Conservation (phyloP, 768 basidiomycete genomes). For the Pulveroboletus frians region DNA sequence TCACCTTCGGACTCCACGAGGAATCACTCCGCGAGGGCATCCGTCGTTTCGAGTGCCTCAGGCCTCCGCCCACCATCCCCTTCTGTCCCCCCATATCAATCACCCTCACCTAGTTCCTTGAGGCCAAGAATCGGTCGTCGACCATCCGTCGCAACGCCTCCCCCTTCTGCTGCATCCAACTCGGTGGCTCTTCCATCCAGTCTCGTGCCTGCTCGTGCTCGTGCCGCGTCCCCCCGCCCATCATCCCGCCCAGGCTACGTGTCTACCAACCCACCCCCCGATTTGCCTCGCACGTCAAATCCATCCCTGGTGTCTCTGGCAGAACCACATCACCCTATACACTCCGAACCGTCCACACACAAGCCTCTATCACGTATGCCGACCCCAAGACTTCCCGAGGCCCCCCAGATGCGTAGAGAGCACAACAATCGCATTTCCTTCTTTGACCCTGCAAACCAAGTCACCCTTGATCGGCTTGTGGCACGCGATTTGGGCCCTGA, state of each 20-base stretch:
- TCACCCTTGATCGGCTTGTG: constrained; percentile 64
- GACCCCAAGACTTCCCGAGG: constrained; percentile 31
- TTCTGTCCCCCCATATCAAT: constrained; percentile 16
- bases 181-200: constrained; percentile 21
- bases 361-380: constrained; percentile 27
- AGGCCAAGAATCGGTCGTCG: constrained; percentile 36
- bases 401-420: constrained; percentile 41
- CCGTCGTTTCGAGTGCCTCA: constrained; percentile 9
- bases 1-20: constrained; percentile 35
- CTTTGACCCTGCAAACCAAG: constrained; percentile 77
- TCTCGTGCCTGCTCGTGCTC: constrained; percentile 22
- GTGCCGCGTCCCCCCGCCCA: constrained; percentile 22
- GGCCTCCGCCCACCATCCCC: constrained; percentile 24
- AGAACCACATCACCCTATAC: constrained; percentile 13
- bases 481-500: constrained; percentile 40
- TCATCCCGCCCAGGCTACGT: constrained; percentile 10
- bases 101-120: constrained; percentile 24
- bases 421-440: constrained; percentile 74
- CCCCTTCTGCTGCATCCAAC: constrained; percentile 26
- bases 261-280: constrained; percentile 18
- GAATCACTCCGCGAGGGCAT: constrained; percentile 23
- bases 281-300: constrained; percentile 13
- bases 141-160: constrained; percentile 41
- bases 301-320: constrained; percentile 13
- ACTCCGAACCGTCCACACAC: constrained; percentile 18